Evolutionary conservation across 441 rosid species (phyloP).

Genomic region (Pelargonium australe): DNA sequence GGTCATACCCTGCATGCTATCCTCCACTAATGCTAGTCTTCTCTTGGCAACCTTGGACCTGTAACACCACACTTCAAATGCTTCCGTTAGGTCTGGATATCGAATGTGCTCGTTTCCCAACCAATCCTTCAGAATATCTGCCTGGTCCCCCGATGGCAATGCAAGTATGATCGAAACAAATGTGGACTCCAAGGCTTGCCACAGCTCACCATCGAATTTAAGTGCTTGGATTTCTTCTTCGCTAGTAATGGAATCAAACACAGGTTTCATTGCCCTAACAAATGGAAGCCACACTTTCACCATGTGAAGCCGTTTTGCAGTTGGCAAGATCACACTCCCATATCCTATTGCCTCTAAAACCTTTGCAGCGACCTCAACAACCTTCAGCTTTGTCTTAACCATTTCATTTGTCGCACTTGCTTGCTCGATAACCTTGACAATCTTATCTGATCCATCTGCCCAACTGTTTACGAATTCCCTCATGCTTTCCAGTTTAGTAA

Average conservation of each 20-base stretch:
- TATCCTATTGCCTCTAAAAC: conserved; percentile 70
- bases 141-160: conserved; percentile 72
- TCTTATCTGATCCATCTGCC: conserved; percentile 71
- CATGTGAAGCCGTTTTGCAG: conserved; percentile 56
- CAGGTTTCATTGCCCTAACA: conserved; percentile 59
- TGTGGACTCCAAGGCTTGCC: conserved; percentile 75
- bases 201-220: conserved; percentile 63
- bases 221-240: conserved; percentile 31
- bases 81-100: conserved; percentile 90
- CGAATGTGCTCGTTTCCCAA: conserved; percentile 37
- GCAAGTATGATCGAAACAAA: conserved; percentile 67
- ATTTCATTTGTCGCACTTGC: conserved; percentile 31
- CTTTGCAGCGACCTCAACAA: conserved; percentile 63
- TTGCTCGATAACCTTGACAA: conserved; percentile 37
- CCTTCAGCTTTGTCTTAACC: conserved; percentile 45
- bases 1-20: conserved; percentile 24
- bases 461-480: conserved; percentile 62
- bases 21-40: conserved; percentile 39
- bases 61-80: conserved; percentile 85
- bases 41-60: conserved; percentile 78
- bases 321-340: conserved; percentile 67
- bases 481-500: conserved; percentile 71
- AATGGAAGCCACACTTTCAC: conserved; percentile 87
- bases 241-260: conserved; percentile 37
- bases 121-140: conserved; percentile 81